Percentiles rank a stretch among this genome's conserved stretches.
These are phyloP conservation scores for Lonicera japonica DNA, from an alignment of 129 eudicot genomes.

Conservation along the genomic window DNA sequence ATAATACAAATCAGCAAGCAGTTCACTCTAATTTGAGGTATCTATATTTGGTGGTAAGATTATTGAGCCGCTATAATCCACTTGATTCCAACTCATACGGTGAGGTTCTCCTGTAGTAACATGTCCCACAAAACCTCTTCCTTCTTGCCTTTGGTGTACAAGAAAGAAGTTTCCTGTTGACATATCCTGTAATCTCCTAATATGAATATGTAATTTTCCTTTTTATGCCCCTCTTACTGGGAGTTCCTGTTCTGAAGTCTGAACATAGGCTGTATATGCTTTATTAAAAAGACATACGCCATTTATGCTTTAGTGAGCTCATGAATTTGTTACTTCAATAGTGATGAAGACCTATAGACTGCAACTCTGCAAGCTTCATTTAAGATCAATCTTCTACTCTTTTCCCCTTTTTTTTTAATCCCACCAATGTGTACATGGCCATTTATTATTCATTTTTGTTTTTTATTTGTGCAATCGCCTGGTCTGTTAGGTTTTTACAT, in stretches of 20 bases:
- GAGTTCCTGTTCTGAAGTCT: not conserved
- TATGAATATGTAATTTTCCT: not conserved
- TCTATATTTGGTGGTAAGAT: too few relatives aligned
- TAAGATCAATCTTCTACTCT: not conserved
- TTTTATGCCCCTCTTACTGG: not conserved
- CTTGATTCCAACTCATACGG: too few relatives aligned
- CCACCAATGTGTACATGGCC: not conserved
- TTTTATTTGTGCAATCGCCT: not conserved
- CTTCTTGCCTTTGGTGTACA: not conserved
- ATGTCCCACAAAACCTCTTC: too few relatives aligned
- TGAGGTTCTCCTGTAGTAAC: too few relatives aligned
- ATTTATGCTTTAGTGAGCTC: too few relatives aligned
- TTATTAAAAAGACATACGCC: too few relatives aligned
- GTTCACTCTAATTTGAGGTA: too few relatives aligned
- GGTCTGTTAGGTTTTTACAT: not conserved
- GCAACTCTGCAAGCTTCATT: not conserved
- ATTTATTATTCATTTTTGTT: not conserved
- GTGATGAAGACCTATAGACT: not conserved
- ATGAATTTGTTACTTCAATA: not conserved
- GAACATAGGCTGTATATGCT: not conserved
- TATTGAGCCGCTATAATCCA: too few relatives aligned
- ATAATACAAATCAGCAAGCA: too few relatives aligned
- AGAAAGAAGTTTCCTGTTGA: not conserved
- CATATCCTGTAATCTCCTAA: not conserved
- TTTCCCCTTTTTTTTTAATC: not conserved